A percentile compares a stretch with the other conserved stretches of the same genome.
These are phyloP conservation scores for Trichocomaceae sp. DNA, from an alignment of 2,329 filamentous ascomycete genomes.

Conservation along the genomic window DNA sequence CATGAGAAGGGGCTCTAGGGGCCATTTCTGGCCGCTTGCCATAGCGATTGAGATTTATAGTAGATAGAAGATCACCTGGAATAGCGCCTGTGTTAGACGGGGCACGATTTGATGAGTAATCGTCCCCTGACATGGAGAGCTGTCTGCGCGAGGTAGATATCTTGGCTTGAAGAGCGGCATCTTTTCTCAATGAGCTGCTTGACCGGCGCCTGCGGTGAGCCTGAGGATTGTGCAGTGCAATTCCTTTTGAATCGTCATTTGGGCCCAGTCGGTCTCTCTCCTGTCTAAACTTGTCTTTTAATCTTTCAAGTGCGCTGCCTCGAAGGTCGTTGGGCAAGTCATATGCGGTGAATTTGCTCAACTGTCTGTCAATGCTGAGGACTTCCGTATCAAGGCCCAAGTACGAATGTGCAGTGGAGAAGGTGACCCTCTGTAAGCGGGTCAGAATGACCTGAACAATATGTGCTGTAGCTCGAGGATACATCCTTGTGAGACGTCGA, in stretches of 20 bases:
- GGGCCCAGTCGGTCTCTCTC: constrained; percentile 76
- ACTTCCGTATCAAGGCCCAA: constrained; percentile 88
- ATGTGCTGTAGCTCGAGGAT: constrained; percentile 92
- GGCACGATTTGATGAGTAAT: constrained; percentile 9
- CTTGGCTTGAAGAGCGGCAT: constrained; percentile 66
- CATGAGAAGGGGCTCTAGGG: not conserved
- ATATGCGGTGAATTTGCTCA: constrained; percentile 87
- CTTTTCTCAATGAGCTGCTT: constrained; percentile 68
- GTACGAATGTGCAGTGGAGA: constrained; percentile 91
- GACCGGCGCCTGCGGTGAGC: constrained; percentile 62
- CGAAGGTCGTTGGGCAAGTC: constrained; percentile 87
- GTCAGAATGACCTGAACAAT: constrained; percentile 97
- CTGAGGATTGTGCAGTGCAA: constrained; percentile 81
- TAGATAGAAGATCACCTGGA: constrained; percentile 73
- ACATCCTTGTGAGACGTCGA: constrained; percentile 81
- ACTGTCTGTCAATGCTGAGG: constrained; percentile 81
- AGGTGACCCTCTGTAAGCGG: constrained; percentile 84
- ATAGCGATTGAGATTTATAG: constrained; percentile 63
- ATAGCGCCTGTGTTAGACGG: constrained; percentile 45
- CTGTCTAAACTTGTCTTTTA: constrained; percentile 87
- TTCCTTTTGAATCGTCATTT: constrained; percentile 83
- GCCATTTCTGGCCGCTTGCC: constrained; percentile 44
- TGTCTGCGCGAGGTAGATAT: constrained; percentile 40
- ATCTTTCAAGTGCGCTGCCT: constrained; percentile 69
- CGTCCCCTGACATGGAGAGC: constrained; percentile 15